Conservation (phyloP, 495 filamentous ascomycete genomes). For the Penicillium pulvis region DNA sequence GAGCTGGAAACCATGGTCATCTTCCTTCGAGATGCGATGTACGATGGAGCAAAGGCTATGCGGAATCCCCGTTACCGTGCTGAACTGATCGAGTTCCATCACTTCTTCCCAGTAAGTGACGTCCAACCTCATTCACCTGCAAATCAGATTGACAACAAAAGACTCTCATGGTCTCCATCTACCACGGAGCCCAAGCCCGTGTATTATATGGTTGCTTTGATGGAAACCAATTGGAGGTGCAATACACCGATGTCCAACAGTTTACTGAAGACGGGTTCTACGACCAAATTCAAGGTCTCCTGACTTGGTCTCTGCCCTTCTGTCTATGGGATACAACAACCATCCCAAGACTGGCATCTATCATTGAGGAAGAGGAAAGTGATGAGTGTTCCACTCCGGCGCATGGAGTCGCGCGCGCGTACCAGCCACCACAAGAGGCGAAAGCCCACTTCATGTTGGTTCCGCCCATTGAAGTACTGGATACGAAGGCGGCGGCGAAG, state of each 20-base stretch:
- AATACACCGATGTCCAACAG: constrained; percentile 2
- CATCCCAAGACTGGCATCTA: not conserved
- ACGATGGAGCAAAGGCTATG: not conserved
- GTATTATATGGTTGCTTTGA: constrained; percentile 6
- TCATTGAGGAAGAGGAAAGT: not conserved
- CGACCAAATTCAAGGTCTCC: not conserved
- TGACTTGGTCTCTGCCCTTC: not conserved
- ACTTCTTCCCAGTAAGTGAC: not conserved
- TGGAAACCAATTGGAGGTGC: not conserved
- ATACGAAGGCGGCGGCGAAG: not conserved
- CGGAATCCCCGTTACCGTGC: not conserved
- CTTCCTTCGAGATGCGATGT: not conserved
- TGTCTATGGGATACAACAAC: not conserved
- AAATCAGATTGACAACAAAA: not conserved
- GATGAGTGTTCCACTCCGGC: not conserved
- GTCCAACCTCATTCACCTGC: not conserved
- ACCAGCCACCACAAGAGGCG: not conserved
- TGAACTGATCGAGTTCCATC: not conserved
- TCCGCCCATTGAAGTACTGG: no score
- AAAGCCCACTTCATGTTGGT: not conserved
- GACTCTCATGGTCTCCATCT: constrained; percentile 5
- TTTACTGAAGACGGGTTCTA: not conserved
- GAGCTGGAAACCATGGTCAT: not conserved
- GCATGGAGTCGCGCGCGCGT: not conserved
- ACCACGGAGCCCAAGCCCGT: constrained; percentile 10